A percentile compares a stretch with the other conserved stretches of the same genome.
phyloP scores from a whole-genome alignment of 2,329 filamentous ascomycete species.

The Aspergillus caelatus region DNA sequence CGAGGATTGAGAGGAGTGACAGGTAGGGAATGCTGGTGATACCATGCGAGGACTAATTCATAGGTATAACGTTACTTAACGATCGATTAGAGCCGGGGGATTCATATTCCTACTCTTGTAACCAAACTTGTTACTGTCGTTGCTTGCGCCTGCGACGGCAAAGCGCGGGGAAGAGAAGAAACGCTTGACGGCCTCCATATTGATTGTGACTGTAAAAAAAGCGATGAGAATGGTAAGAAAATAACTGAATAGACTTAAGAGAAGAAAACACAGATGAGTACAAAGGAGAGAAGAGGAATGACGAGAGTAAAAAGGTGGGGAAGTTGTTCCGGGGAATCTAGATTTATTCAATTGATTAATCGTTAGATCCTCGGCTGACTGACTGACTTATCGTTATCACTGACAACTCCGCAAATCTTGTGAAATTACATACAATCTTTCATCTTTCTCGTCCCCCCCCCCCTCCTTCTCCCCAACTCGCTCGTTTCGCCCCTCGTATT shows the following conservation, averaged over 20 bases:
- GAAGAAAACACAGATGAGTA: not conserved
- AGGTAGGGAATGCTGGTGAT: slow-evolving; percentile 72
- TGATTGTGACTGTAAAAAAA: not conserved
- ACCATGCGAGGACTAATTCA: slow-evolving; percentile 81
- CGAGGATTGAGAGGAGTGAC: slow-evolving; percentile 84
- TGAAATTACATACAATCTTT: not conserved
- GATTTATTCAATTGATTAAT: not conserved
- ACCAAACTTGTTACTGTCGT: slow-evolving; percentile 82
- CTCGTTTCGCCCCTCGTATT: not conserved
- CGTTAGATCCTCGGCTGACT: not conserved
- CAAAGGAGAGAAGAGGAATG: not conserved
- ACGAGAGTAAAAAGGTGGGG: slow-evolving; percentile 4
- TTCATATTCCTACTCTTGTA: slow-evolving; percentile 68
- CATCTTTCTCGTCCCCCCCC: not conserved
- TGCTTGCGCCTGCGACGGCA: slow-evolving; percentile 87
- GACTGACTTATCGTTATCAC: not conserved
- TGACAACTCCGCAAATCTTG: not conserved
- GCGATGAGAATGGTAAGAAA: not conserved
- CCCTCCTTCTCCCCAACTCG: not conserved
- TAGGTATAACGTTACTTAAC: slow-evolving; percentile 2
- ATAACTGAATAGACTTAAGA: not conserved
- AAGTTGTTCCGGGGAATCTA: not conserved
- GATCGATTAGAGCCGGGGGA: not conserved
- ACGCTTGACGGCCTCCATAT: slow-evolving; percentile 61
- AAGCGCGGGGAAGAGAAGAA: slow-evolving; percentile 83